Conservation (phyloP, 179 eudicot genomes). For the Beta corolliflora region DNA sequence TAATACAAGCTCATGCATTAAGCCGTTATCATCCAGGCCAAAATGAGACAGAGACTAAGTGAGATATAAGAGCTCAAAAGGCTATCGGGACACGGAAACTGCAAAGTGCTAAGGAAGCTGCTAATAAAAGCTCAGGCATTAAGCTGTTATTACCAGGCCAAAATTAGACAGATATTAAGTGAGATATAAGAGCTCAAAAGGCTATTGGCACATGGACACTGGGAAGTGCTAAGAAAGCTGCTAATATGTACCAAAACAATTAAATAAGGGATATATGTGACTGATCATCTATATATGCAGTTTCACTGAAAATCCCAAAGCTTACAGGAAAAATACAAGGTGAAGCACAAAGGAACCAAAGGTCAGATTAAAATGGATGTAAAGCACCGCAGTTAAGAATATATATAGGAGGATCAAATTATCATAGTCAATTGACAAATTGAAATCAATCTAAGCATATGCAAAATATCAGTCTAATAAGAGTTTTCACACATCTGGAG, state of each 20-base stretch:
- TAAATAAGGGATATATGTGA: not conserved
- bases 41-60: not conserved
- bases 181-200: not conserved
- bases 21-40: no score
- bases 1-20: no score
- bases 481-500: not conserved
- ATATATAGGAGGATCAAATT: not conserved
- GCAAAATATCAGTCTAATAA: not conserved
- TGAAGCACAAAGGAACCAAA: not conserved
- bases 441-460: not conserved
- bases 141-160: not conserved
- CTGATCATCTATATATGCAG: not conserved
- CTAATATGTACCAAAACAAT: not conserved
- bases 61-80: not conserved
- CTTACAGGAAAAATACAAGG: not conserved
- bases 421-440: not conserved
- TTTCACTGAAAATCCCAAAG: not conserved
- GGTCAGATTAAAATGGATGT: not conserved
- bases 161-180: not conserved
- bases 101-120: not conserved
- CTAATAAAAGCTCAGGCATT: not conserved
- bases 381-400: not conserved
- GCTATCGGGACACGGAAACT: not conserved
- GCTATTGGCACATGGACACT: not conserved
- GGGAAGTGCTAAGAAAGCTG: not conserved